Evolutionary conservation across 148 eudicot species (phyloP).

Genomic region (Fallopia convolvulus): DNA sequence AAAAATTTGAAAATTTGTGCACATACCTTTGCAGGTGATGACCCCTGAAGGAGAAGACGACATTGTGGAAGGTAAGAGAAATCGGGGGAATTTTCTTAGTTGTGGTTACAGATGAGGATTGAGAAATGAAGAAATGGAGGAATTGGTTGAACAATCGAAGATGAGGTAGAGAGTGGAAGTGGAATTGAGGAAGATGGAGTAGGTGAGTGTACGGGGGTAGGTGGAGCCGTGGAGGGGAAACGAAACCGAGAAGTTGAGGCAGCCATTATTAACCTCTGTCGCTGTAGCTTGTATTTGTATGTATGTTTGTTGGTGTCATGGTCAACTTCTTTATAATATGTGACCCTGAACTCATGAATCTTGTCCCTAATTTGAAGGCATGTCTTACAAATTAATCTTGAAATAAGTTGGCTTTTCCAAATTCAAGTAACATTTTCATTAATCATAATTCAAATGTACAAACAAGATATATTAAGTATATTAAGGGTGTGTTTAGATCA

Average conservation of each 20-base stretch:
- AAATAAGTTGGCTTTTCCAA: too few relatives aligned
- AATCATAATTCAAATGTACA: too few relatives aligned
- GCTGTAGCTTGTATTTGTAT: not conserved
- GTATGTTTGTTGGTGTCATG: too few relatives aligned
- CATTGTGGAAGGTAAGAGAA: not conserved
- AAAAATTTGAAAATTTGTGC: not conserved
- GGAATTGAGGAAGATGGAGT: not conserved
- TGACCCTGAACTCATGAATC: too few relatives aligned
- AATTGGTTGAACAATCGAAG: not conserved
- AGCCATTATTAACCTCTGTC: not conserved
- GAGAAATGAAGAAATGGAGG: not conserved
- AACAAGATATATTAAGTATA: too few relatives aligned
- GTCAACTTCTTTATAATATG: too few relatives aligned
- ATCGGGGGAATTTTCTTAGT: not conserved
- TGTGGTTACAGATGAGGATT: not conserved
- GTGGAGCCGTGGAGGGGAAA: not conserved
- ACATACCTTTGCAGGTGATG: slow-evolving; percentile 7
- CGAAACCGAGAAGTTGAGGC: not conserved
- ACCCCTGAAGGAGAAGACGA: slow-evolving; percentile 5
- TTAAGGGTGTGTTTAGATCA: too few relatives aligned
- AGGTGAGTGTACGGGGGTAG: slow-evolving; percentile 6
- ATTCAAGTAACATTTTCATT: too few relatives aligned
- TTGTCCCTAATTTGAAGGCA: too few relatives aligned
- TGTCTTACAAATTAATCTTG: too few relatives aligned
- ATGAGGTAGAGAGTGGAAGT: not conserved